phyloP scores from a whole-genome alignment of 805 yeast genomes.

The Metschnikowia bowlesiae region DNA sequence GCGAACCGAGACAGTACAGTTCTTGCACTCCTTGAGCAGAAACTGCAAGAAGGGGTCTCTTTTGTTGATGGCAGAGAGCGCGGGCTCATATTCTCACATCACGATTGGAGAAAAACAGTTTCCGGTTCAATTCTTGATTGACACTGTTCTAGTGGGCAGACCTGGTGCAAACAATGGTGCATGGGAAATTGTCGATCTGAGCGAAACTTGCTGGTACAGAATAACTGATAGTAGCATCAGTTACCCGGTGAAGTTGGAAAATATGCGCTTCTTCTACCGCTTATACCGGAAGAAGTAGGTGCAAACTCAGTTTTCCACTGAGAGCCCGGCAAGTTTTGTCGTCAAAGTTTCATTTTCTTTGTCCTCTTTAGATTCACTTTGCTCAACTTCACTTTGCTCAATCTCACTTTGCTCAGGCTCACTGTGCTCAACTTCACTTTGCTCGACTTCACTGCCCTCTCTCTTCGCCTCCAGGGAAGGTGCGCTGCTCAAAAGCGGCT shows the following conservation, averaged over 20 bases:
- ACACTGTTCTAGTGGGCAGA: constrained; percentile 60
- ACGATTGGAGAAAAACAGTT: constrained; percentile 70
- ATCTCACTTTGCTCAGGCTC: too few relatives aligned
- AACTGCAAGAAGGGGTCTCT: constrained; percentile 54
- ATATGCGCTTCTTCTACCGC: constrained; percentile 82
- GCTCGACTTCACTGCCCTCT: too few relatives aligned
- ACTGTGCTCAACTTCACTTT: too few relatives aligned
- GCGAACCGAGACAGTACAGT: constrained; percentile 51
- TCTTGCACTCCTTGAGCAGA: constrained; percentile 34
- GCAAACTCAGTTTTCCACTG: not conserved
- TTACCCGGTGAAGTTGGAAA: constrained; percentile 69
- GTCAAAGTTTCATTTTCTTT: not conserved
- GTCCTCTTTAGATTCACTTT: not conserved
- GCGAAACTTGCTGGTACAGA: constrained; percentile 83
- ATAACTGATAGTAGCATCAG: constrained; percentile 43
- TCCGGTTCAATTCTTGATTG: constrained; percentile 78
- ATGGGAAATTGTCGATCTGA: constrained; percentile 63
- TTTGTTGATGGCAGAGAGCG: constrained; percentile 75
- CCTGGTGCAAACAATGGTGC: constrained; percentile 40
- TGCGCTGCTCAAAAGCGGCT: not conserved
- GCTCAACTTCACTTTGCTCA: too few relatives aligned
- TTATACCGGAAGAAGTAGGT: constrained; percentile 55
- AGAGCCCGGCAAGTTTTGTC: not conserved
- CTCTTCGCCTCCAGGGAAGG: not conserved
- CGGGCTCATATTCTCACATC: constrained; percentile 84